These are phyloP conservation scores for Suillus clintonianus DNA, from an alignment of 768 basidiomycete genomes.

Conservation along the genomic window DNA sequence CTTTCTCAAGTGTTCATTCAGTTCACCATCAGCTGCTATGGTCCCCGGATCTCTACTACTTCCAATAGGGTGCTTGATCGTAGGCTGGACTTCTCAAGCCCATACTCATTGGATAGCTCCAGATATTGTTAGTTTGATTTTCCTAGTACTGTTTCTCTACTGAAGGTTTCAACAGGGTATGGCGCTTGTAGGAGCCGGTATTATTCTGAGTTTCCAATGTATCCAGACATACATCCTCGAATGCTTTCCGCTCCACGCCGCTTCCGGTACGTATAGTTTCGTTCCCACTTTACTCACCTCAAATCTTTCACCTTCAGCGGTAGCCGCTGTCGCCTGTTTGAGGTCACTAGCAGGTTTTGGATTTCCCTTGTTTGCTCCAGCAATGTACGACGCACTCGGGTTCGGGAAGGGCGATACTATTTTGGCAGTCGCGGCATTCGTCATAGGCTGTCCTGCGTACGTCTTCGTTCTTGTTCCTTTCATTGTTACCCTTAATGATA, in stretches of 20 bases:
- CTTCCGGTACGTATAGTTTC: slow-evolving; percentile 50
- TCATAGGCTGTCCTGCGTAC: slow-evolving; percentile 57
- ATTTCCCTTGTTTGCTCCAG: slow-evolving; percentile 78
- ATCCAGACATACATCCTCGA: slow-evolving; percentile 74
- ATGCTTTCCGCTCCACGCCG: slow-evolving; percentile 65
- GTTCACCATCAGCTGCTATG: slow-evolving; percentile 49
- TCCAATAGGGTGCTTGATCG: slow-evolving; percentile 67
- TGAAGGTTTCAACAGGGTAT: slow-evolving; percentile 46
- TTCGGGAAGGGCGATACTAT: slow-evolving; percentile 72
- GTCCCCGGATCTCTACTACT: slow-evolving; percentile 58
- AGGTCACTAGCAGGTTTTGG: slow-evolving; percentile 71
- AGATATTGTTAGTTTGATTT: slow-evolving; percentile 52
- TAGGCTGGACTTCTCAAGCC: slow-evolving; percentile 68
- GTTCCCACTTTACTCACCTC: neutral
- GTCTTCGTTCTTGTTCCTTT: slow-evolving; percentile 3
- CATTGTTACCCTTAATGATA: neutral
- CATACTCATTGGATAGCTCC: slow-evolving; percentile 68
- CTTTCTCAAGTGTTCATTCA: slow-evolving; percentile 3
- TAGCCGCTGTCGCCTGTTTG: slow-evolving; percentile 65
- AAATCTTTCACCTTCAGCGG: slow-evolving; percentile 38
- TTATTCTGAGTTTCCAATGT: slow-evolving; percentile 60
- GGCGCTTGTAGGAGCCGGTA: slow-evolving; percentile 55
- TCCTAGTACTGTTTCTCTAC: neutral
- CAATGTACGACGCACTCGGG: slow-evolving; percentile 65
- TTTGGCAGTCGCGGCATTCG: slow-evolving; percentile 58